These are phyloP conservation scores for Yamadazyma nakazawae DNA, from an alignment of 805 yeast genomes.

Conservation along the genomic window DNA sequence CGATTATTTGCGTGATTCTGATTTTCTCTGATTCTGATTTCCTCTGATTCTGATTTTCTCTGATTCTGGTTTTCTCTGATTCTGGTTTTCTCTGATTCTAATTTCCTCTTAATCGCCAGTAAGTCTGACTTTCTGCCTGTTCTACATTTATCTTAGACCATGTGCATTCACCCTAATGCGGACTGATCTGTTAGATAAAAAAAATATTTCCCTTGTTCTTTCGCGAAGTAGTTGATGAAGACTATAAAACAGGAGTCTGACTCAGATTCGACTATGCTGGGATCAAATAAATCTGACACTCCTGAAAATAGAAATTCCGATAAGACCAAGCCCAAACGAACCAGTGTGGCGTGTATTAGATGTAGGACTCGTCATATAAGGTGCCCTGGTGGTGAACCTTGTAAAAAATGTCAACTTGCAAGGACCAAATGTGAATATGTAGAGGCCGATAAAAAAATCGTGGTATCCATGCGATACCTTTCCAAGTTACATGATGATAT, in stretches of 20 bases:
- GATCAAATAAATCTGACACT: neutral
- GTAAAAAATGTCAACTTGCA: conserved; percentile 57
- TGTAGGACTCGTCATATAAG: conserved; percentile 71
- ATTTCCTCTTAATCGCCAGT: too few relatives aligned
- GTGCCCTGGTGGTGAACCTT: conserved; percentile 78
- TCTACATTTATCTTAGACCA: too few relatives aligned
- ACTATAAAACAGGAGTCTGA: neutral
- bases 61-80: too few relatives aligned
- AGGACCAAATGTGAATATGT: conserved; percentile 63
- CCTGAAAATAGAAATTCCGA: neutral
- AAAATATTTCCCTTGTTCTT: too few relatives aligned
- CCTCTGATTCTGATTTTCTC: too few relatives aligned
- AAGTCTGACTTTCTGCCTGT: too few relatives aligned
- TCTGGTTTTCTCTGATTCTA: too few relatives aligned
- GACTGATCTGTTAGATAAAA: too few relatives aligned
- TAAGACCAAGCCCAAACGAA: conserved; percentile 24
- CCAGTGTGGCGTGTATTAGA: conserved; percentile 52
- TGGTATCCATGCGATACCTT: conserved; percentile 68
- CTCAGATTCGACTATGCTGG: neutral
- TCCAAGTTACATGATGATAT: conserved; percentile 67
- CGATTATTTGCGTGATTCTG: too few relatives aligned
- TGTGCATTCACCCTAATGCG: too few relatives aligned
- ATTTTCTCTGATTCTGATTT: too few relatives aligned
- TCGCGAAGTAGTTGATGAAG: too few relatives aligned
- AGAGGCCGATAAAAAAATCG: conserved; percentile 69